Percentiles rank a stretch among this genome's conserved stretches.
Evolutionary conservation across 2,329 filamentous ascomycete genomes (phyloP).

Genomic region (Pestalotiopsis sp.): DNA sequence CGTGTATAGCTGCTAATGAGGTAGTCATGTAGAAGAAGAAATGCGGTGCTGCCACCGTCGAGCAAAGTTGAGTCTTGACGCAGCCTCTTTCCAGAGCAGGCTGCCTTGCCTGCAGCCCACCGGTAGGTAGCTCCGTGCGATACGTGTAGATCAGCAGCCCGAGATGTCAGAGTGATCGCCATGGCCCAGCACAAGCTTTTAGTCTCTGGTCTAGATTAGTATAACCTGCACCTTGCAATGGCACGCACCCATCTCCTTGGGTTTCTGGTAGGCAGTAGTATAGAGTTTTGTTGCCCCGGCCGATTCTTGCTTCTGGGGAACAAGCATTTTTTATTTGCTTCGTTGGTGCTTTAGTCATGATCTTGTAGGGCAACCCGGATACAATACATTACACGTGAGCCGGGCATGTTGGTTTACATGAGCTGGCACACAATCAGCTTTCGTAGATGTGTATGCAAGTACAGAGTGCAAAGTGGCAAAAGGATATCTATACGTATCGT

Average conservation of each 20-base stretch:
- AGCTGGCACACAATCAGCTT: too few species aligned
- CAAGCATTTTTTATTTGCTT: background rate
- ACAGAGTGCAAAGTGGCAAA: too few species aligned
- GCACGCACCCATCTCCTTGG: background rate
- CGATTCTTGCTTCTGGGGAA: background rate
- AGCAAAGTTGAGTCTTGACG: background rate
- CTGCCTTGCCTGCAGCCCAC: background rate
- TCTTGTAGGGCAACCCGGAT: background rate
- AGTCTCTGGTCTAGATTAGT: background rate
- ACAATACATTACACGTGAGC: too few species aligned
- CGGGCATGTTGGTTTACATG: too few species aligned
- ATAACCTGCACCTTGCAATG: background rate
- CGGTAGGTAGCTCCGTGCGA: background rate
- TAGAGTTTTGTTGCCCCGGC: background rate
- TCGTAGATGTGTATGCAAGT: too few species aligned
- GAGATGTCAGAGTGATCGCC: background rate
- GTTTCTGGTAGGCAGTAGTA: background rate
- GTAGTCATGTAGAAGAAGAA: background rate
- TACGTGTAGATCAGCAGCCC: background rate
- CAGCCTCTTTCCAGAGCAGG: background rate
- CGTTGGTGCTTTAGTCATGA: background rate
- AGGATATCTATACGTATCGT: too few species aligned
- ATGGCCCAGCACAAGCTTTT: background rate
- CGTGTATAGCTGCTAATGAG: background rate
- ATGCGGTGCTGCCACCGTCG: background rate